Conservation (phyloP, 352 stramenopile genomes). For the Globisporangium echinulatum region DNA sequence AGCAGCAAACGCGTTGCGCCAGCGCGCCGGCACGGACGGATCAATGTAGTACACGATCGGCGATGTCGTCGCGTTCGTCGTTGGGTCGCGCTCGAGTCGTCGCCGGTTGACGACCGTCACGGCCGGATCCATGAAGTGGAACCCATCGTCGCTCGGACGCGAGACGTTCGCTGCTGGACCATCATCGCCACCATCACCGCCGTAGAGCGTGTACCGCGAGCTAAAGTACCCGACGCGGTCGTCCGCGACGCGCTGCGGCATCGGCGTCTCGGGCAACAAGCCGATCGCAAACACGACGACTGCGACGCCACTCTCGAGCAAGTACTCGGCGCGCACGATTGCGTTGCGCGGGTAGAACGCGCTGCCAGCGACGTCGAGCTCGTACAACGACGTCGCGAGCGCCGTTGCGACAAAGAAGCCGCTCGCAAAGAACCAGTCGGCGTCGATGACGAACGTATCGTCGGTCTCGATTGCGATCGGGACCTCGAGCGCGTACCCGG, state of each 20-base stretch:
- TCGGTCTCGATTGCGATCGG: slow-evolving; percentile 62
- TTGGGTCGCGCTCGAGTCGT: slow-evolving; percentile 41
- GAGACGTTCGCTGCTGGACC: neutral
- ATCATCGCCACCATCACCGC: slow-evolving; percentile 25
- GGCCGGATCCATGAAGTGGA: slow-evolving; percentile 42
- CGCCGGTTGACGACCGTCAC: slow-evolving; percentile 70
- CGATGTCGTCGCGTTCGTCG: slow-evolving; percentile 27
- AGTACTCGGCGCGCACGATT: slow-evolving; percentile 72
- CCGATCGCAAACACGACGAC: slow-evolving; percentile 69
- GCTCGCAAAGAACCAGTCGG: slow-evolving; percentile 47
- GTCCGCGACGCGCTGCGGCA: slow-evolving; percentile 52
- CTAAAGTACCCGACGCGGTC: slow-evolving; percentile 81
- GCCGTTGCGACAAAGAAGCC: slow-evolving; percentile 70
- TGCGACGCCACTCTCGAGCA: slow-evolving; percentile 42
- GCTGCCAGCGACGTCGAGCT: slow-evolving; percentile 14
- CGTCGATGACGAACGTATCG: slow-evolving; percentile 37
- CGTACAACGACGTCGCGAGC: slow-evolving; percentile 37
- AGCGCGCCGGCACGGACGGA: slow-evolving; percentile 64
- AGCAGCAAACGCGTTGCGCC: slow-evolving; percentile 46
- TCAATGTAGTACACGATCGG: slow-evolving; percentile 83
- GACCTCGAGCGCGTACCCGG: slow-evolving; percentile 44
- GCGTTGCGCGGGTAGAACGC: slow-evolving; percentile 59
- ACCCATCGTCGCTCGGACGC: slow-evolving; percentile 14
- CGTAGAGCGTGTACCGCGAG: slow-evolving; percentile 52
- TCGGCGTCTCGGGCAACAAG: slow-evolving; percentile 50